Evolutionary conservation across 2,329 filamentous ascomycete genomes (phyloP).

Genomic region (Colletotrichum sp.): DNA sequence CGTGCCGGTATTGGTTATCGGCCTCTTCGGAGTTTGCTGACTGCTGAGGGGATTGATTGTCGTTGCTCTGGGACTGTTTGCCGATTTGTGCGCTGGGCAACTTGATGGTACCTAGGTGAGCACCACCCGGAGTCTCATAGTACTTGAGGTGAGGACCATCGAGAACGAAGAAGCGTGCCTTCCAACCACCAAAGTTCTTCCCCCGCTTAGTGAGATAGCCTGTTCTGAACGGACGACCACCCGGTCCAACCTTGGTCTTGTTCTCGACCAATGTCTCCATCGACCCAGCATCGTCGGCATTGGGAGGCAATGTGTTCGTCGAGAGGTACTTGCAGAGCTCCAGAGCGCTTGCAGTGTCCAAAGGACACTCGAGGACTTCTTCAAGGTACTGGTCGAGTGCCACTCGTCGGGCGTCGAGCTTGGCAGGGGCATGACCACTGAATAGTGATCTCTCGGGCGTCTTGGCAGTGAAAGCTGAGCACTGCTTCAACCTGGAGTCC

Average conservation of each 20-base stretch:
- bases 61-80: conserved; percentile 77
- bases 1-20: conserved; percentile 95
- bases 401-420: conserved; percentile 83
- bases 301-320: conserved; percentile 66
- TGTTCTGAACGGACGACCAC: conserved; percentile 75
- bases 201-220: conserved; percentile 96
- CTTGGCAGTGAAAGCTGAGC: conserved; percentile 73
- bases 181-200: conserved; percentile 99
- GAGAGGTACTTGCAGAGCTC: conserved; percentile 89
- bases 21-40: conserved; percentile 68
- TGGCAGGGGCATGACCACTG: conserved; percentile 89
- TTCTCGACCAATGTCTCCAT: conserved; percentile 35
- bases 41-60: conserved; percentile 67
- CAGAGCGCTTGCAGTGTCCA: conserved; percentile 78
- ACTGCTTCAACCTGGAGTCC: conserved; percentile 80
- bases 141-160: conserved; percentile 77
- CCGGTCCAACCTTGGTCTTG: conserved; percentile 56
- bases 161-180: conserved; percentile 73
- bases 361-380: conserved; percentile 79
- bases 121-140: conserved; percentile 88
- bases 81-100: conserved; percentile 90
- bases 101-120: conserved; percentile 93
- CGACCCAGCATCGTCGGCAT: conserved; percentile 58
- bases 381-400: conserved; percentile 89
- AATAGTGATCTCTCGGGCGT: conserved; percentile 88